Evolutionary conservation across 2,329 filamentous ascomycete species (phyloP), one percentile per base, ranked within the genome.

Genomic region (Fusarium protoensiforme): DNA sequence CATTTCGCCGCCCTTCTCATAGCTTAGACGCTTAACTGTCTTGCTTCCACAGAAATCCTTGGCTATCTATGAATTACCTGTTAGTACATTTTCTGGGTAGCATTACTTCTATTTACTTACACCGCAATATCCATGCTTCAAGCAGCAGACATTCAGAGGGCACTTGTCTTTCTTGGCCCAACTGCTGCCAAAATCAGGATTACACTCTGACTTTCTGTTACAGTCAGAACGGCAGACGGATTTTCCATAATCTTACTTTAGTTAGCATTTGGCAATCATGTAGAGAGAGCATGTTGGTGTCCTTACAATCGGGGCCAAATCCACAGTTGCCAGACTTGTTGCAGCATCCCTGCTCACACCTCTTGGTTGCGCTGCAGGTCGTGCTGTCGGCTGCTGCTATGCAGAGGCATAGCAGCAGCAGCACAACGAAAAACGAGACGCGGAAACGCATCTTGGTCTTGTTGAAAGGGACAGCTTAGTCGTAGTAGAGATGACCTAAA

Each of bases 121-220:
- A 39, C 67, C 67, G 31, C 69, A 72, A 31, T 51, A 72, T 35
- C 69, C 67, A 18, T 69, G 33, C 24, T 72, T 67, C 1, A 57
- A 65, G 53, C 64, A 69, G 24, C 58, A 69, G 33, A 67, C 48
- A 41, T 72, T 71, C 5, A 71, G 48, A 48, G 68, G 68, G 22
- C 65, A 71, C 7, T 61, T 63, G 2, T 53, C 29, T 1, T 4
- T 29, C 13, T 41, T 22, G 13, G 65, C 39, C 62, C 36, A 68
- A 35, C 29, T 33, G 1, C 2, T 7, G 18, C 58, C 43, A 31
- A 71, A 71, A 4, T 56, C 62, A 0, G 65, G 62, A 31, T 68
- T 51, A n/a, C 65, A 71, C 39, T 71, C 62, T 18, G 59, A 57
- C 35, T 65, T 68, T 22, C 59, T 27, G 22, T 63, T 35, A 53